These are phyloP conservation scores for Colletotrichum acutatum DNA, from an alignment of 2,329 filamentous ascomycete genomes.

Conservation along the genomic window DNA sequence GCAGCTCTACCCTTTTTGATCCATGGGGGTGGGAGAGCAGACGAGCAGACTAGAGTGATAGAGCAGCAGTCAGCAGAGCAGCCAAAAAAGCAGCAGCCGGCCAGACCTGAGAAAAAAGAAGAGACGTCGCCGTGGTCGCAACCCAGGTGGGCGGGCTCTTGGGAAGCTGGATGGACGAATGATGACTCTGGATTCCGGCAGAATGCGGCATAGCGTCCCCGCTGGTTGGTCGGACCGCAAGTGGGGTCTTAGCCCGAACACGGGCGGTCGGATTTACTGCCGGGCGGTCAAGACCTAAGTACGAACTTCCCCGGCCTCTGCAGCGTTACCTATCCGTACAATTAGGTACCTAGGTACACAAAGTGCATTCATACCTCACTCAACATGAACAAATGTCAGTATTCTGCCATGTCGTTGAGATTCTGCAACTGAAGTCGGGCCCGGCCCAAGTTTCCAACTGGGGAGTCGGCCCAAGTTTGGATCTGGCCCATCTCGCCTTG, in stretches of 20 bases:
- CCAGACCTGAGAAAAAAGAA: background rate
- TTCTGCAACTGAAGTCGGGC: slow-evolving; percentile 1
- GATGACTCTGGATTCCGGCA: background rate
- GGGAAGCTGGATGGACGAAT: slow-evolving; percentile 1
- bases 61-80: background rate
- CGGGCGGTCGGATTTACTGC: background rate
- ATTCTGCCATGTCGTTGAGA: background rate
- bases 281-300: slow-evolving; percentile 19
- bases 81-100: background rate
- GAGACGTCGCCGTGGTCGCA: slow-evolving; percentile 30
- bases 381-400: too few relatives aligned
- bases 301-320: background rate
- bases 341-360: too few relatives aligned
- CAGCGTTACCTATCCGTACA: background rate
- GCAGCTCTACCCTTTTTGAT: slow-evolving; percentile 16
- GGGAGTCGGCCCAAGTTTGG: slow-evolving; percentile 21
- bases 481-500: slow-evolving; percentile 23
- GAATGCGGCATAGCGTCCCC: slow-evolving; percentile 16
- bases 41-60: background rate
- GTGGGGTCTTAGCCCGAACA: background rate
- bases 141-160: slow-evolving; percentile 2
- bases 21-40: slow-evolving; percentile 9
- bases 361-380: too few relatives aligned
- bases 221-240: slow-evolving; percentile 17
- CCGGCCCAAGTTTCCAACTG: slow-evolving; percentile 27